Evolutionary conservation across 352 stramenopile species (phyloP).

Genomic region (Pythium utonaiense): DNA sequence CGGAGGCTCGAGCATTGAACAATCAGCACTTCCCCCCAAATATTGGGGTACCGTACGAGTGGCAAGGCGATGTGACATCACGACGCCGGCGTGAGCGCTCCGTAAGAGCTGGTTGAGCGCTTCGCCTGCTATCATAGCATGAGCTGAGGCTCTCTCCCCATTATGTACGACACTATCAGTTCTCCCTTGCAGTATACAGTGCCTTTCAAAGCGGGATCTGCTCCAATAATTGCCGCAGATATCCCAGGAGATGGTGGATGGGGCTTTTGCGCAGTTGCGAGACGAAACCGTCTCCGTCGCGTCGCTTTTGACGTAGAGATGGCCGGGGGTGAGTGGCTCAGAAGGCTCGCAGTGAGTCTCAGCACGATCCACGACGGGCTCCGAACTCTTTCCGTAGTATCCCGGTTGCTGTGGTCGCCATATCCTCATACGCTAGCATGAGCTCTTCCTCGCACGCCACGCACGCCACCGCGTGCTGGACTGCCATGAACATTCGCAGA

Average conservation of each 20-base stretch:
- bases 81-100: no score
- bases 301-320: neutral
- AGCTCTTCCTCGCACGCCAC: no score
- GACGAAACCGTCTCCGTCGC: neutral
- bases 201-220: neutral
- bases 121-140: no score
- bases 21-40: neutral
- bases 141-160: no score
- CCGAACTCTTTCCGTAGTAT: neutral
- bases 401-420: neutral
- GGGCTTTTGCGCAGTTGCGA: neutral
- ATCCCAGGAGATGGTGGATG: neutral
- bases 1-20: neutral
- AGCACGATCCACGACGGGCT: neutral
- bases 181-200: no score
- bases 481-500: constrained; percentile 13
- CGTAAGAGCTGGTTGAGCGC: no score
- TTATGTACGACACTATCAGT: no score
- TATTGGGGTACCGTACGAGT: no score
- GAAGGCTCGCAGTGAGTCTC: neutral
- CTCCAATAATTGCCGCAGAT: neutral
- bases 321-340: neutral
- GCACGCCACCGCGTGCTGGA: constrained; percentile 1
- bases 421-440: no score
- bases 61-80: no score